Evolutionary conservation across 768 basidiomycete species (phyloP).

Genomic region (Strobilomyces echinocephalus): DNA sequence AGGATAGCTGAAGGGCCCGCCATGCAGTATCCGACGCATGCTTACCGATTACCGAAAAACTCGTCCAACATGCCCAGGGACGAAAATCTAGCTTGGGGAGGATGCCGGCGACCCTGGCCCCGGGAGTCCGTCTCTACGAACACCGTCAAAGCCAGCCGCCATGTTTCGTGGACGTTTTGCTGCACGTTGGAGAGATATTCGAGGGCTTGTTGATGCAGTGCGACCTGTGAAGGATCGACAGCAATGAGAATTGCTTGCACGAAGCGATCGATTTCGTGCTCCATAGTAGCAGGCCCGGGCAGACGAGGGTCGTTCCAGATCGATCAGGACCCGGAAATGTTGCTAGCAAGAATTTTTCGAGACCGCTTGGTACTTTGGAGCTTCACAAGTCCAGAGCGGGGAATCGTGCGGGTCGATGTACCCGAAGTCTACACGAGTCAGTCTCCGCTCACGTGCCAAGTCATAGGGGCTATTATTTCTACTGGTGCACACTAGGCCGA

Average conservation of each 20-base stretch:
- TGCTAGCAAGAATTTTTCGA: not conserved
- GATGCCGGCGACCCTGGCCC: conserved; percentile 58
- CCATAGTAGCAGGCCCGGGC: conserved; percentile 43
- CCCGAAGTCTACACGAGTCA: conserved; percentile 12
- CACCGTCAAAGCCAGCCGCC: conserved; percentile 75
- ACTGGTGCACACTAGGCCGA: conserved; percentile 42
- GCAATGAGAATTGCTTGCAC: conserved; percentile 87
- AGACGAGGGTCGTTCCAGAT: conserved; percentile 16
- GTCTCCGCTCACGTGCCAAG: conserved; percentile 24
- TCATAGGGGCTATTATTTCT: conserved; percentile 16
- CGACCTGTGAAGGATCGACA: conserved; percentile 66
- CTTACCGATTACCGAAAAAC: conserved; percentile 79
- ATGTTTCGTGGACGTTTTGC: conserved; percentile 67
- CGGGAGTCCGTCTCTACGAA: conserved; percentile 60
- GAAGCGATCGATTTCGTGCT: conserved; percentile 69
- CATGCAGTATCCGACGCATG: conserved; percentile 6
- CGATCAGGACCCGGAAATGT: conserved; percentile 6
- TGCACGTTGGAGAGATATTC: conserved; percentile 76
- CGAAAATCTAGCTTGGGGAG: conserved; percentile 72
- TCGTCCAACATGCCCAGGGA: conserved; percentile 77
- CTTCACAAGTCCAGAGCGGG: not conserved
- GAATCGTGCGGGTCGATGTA: not conserved
- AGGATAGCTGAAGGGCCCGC: conserved; percentile 1
- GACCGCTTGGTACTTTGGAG: not conserved
- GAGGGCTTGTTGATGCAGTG: conserved; percentile 81